phyloP scores from a whole-genome alignment of 2,329 filamentous ascomycete species.

The Colletotrichum kahawae region DNA sequence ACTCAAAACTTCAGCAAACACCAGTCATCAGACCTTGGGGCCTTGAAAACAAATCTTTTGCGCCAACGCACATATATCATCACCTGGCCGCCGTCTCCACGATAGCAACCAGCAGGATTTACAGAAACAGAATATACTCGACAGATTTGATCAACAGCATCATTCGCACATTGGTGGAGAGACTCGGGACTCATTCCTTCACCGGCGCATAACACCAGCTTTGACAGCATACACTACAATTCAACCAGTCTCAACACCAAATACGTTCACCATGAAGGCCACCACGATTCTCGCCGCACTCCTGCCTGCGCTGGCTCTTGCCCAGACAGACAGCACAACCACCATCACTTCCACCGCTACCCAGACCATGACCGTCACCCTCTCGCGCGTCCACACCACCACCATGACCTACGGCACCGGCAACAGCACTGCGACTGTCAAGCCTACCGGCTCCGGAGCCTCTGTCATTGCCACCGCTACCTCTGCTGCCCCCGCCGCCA shows the following conservation, averaged over 20 bases:
- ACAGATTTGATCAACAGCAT: not conserved
- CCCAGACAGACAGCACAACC: conserved; percentile 42
- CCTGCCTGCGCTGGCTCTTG: conserved; percentile 60
- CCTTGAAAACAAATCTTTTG: not conserved
- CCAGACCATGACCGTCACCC: conserved; percentile 48
- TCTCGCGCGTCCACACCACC: conserved; percentile 40
- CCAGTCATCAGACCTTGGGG: not conserved
- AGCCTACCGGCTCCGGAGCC: conserved; percentile 26
- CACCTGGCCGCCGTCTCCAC: not conserved
- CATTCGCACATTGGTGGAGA: conserved; percentile 17
- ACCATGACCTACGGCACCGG: conserved; percentile 42
- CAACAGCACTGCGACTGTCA: conserved; percentile 40
- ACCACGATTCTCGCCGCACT: conserved; percentile 50
- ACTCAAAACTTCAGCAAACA: not conserved
- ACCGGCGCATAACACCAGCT: conserved; percentile 21
- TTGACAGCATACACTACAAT: conserved; percentile 23
- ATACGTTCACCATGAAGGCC: conserved; percentile 40
- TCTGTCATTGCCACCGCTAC: conserved; percentile 15
- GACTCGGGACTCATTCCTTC: conserved; percentile 7
- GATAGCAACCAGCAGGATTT: not conserved
- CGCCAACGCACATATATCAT: conserved; percentile 10
- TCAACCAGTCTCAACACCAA: conserved; percentile 13
- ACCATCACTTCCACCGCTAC: conserved; percentile 55
- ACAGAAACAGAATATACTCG: not conserved
- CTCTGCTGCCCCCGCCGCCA: conserved; percentile 25